Base-by-base conservation (phyloP, 768 basidiomycete species). In the Phaffia australis region DNA sequence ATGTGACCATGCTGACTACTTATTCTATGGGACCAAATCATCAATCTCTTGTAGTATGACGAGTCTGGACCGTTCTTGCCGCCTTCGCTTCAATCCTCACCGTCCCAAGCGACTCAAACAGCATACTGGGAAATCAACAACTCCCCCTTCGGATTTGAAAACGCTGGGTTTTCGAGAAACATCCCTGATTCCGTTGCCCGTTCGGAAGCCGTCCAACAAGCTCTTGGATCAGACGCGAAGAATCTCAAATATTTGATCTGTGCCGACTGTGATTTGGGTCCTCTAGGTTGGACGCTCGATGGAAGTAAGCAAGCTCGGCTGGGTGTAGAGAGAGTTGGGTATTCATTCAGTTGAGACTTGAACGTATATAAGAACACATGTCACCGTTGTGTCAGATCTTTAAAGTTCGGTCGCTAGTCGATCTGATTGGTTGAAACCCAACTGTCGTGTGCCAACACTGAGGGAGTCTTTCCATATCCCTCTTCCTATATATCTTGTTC, bases 201-300 rank as follows among this genome's bases (percentile, higher is more conserved):
- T 59, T 62, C 9, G 27, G n/a, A 25, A n/a, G 47, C 59, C 18
- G 19, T 21, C 19, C 18, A 35, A 11, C 35, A 42, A 2, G 23
- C 30, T 2, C n/a, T 51, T 15, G 64, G 55, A 51, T 59, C 62
- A 62, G n/a, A 64, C 32, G 66, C 25, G 50, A 32, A 70, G 21
- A 35, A 70, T 25, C 71, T 76, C 30, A 77, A 77, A 63, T 77
- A 72, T 70, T 65, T 77, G 58, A 75, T 75, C 29, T 77, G 77
- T 67, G 77, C 77, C 5, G 77, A 77, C 54, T 77, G 77, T 52
- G 76, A 77, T 72, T 59, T 75, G n/a, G 77, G 77, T 8, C 76
- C 77, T 5, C 3, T 77, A 29, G 77, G 77, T 0, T 77, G 75
- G 74, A 73, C 73, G 54, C 74, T 71, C 55, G 77, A 77, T 49